phyloP scores from a whole-genome alignment of 345 rosid species.

The Eucalyptus cloeziana region DNA sequence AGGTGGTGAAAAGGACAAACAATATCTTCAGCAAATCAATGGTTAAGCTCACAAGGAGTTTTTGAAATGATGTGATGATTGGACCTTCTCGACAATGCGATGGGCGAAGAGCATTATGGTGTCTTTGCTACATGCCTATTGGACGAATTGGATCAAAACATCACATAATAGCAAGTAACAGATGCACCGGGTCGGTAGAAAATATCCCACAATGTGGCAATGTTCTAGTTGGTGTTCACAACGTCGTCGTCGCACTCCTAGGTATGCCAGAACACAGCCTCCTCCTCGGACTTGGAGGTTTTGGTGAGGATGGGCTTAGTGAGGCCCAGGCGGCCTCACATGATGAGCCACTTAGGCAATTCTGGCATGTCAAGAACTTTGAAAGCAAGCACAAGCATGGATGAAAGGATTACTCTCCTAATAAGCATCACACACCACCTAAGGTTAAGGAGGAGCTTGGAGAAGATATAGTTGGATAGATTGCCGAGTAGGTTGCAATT shows the following conservation, averaged over 20 bases:
- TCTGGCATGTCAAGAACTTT: slow-evolving; percentile 40
- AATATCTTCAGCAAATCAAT: no score
- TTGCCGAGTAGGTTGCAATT: neutral
- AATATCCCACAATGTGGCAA: no score
- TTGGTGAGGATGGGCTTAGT: slow-evolving; percentile 54
- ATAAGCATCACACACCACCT: neutral
- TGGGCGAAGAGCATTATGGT: no score
- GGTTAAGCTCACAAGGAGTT: no score
- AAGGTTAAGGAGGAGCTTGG: neutral
- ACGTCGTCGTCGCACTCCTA: neutral
- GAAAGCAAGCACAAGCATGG: neutral
- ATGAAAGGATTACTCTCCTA: neutral
- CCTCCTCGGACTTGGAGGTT: slow-evolving; percentile 51
- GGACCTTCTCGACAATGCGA: no score
- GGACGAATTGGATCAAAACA: no score
- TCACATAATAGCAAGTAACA: no score
- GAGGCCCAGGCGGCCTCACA: slow-evolving; percentile 67
- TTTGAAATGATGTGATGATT: no score
- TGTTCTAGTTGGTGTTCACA: neutral
- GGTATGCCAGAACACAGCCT: slow-evolving; percentile 18
- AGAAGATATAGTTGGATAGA: neutral
- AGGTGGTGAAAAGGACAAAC: no score
- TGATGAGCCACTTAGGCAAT: slow-evolving; percentile 70
- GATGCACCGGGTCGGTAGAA: no score
- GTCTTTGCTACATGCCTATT: no score